Base-by-base conservation (phyloP, 169 alveolate species). In the Theileria orientalis region DNA sequence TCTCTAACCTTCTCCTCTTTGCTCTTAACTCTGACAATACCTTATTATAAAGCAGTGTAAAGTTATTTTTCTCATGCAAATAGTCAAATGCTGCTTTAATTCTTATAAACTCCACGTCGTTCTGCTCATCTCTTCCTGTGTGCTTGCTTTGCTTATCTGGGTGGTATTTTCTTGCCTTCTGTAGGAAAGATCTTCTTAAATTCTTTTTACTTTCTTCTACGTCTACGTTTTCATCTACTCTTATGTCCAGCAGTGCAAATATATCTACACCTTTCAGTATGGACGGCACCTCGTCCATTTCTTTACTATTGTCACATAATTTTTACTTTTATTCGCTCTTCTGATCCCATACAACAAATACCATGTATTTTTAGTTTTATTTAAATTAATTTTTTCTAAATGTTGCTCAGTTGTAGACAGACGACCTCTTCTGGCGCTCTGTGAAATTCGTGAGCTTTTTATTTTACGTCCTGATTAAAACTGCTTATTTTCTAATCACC, bases 321-420 rank as follows among this genome's bases (percentile, higher is more conserved):
- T n/a, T n/a, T n/a, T n/a, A n/a, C n/a, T n/a, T n/a, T n/a, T n/a
- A n/a, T n/a, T n/a, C n/a, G n/a, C n/a, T n/a, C n/a, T n/a, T n/a
- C n/a, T n/a, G n/a, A n/a, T n/a, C n/a, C n/a, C n/a, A n/a, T n/a
- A n/a, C n/a, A 19, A 63, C 59, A 68, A 21, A 30, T 32, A 2
- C 7, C 0, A 29, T 3, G 13, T 47, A 63, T 42, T n/a, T 57
- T 57, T 33, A n/a, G 21, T 5, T 57, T 9, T 6, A 54, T 37
- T n/a, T 27, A 23, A 7, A 7, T 51, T 51, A 51, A 51, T 35
- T 67, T 41, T 67, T 21, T 2, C 9, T 13, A 67, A 67, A 54
- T 78, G 86, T 78, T 27, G 83, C 87, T 79, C 82, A 70, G 6
- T 1, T 69, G 87, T 79, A 79, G 87, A 72, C 87, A 71, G 83